phyloP scores from a whole-genome alignment of 225 moss, liverwort and hornwort species.

The Pseudoscleropodium purum region DNA sequence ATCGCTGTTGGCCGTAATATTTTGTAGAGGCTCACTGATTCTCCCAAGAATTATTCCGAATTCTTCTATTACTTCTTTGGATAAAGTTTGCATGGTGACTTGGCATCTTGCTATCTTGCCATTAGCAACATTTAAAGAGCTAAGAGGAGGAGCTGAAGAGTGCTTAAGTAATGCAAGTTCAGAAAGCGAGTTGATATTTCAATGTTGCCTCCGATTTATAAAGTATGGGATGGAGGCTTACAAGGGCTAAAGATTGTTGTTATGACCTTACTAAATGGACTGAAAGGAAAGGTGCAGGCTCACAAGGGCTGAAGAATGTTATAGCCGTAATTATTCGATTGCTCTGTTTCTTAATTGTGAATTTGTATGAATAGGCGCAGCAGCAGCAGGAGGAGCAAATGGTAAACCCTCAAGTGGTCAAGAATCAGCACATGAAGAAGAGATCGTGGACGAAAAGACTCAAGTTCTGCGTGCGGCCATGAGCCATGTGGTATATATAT shows the following conservation, averaged over 20 bases:
- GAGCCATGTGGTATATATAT: conserved; percentile 53
- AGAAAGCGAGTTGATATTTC: not conserved
- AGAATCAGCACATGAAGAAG: conserved; percentile 34
- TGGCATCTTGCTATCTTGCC: not conserved
- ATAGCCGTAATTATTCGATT: not conserved
- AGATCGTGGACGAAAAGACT: conserved; percentile 61
- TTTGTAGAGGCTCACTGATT: not conserved
- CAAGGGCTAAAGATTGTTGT: not conserved
- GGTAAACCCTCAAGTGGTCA: not conserved
- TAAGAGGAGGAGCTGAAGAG: not conserved
- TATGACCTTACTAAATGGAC: not conserved
- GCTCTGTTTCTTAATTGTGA: not conserved
- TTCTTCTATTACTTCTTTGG: not conserved
- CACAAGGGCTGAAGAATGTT: not conserved
- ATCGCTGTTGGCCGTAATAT: not conserved
- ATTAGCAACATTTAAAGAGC: not conserved
- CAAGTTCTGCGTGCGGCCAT: conserved; percentile 73
- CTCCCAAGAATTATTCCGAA: not conserved
- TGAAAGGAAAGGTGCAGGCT: not conserved
- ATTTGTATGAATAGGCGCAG: conserved; percentile 1
- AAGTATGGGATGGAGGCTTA: not conserved
- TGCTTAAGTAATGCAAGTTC: not conserved
- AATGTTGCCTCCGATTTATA: not conserved
- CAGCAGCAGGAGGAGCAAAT: conserved; percentile 15
- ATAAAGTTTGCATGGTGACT: not conserved